Evolutionary conservation across 1,284 basidiomycete species (phyloP).

Genomic region (Ceratobasidium sp.): DNA sequence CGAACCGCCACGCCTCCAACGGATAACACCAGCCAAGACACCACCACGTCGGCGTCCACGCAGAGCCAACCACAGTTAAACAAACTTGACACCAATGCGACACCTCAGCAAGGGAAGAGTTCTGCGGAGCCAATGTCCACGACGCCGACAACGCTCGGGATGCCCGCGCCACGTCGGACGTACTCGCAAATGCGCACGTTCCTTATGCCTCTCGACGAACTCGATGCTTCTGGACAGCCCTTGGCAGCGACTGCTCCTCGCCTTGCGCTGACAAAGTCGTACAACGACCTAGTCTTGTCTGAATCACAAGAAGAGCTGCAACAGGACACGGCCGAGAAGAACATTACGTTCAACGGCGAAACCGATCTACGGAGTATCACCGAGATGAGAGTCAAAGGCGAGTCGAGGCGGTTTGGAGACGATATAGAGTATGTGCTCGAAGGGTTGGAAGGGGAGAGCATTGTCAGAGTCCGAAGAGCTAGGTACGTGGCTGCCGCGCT

Average conservation of each 20-base stretch:
- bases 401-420: conserved; percentile 75
- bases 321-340: conserved; percentile 32
- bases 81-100: neutral
- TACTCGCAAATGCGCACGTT: conserved; percentile 37
- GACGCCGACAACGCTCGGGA: conserved; percentile 27
- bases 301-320: conserved; percentile 39
- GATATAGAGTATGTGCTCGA: conserved; percentile 82
- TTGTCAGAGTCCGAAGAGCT: conserved; percentile 65
- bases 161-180: conserved; percentile 38
- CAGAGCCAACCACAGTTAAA: conserved; percentile 18
- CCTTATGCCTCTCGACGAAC: conserved; percentile 25
- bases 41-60: neutral
- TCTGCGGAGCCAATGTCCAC: conserved; percentile 1
- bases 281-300: conserved; percentile 22
- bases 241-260: conserved; percentile 6
- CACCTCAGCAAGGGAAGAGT: conserved; percentile 21
- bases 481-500: conserved; percentile 57
- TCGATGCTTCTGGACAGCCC: conserved; percentile 4
- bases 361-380: conserved; percentile 80
- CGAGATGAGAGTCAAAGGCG: conserved; percentile 77
- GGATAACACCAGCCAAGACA: conserved; percentile 12
- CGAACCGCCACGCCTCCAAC: conserved; percentile 28
- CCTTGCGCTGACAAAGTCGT: conserved; percentile 19
- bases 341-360: conserved; percentile 44
- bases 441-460: conserved; percentile 64